Percentiles rank a stretch among this genome's conserved stretches.
phyloP scores from a whole-genome alignment of 345 rosid genomes.

The Salix viminalis region DNA sequence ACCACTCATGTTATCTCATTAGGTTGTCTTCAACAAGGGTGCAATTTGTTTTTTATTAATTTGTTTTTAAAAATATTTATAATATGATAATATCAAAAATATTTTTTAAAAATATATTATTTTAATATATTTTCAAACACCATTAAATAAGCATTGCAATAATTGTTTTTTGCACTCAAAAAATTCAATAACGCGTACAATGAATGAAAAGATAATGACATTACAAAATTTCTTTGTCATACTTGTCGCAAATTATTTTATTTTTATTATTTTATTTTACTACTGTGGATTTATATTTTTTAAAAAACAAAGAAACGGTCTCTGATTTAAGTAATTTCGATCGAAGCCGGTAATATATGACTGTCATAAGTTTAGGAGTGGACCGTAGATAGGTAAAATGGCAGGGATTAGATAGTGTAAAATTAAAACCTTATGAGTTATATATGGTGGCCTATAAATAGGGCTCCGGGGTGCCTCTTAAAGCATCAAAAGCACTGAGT shows the following conservation, averaged over 20 bases:
- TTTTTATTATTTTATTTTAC: background rate
- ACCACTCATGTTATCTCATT: too few species aligned
- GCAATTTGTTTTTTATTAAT: too few species aligned
- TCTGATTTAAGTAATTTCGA: background rate
- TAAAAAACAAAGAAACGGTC: too few species aligned
- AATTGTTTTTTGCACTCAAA: background rate
- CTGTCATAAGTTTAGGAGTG: too few species aligned
- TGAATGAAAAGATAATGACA: background rate
- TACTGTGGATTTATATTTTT: too few species aligned
- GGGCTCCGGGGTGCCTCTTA: background rate
- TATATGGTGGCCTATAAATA: conserved; percentile 12
- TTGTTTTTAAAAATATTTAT: too few species aligned
- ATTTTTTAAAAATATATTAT: too few species aligned
- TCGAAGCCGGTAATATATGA: background rate
- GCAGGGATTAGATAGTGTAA: too few species aligned
- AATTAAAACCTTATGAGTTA: background rate
- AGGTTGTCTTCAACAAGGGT: too few species aligned
- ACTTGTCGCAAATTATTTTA: background rate
- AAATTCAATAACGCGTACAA: background rate
- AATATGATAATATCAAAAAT: too few species aligned
- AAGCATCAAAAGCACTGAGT: background rate
- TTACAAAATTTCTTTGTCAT: background rate
- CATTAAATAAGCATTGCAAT: background rate
- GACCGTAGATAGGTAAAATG: too few species aligned
- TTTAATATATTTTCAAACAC: too few species aligned